Evolutionary conservation across 192 early-diverging fungal species (phyloP).

Genomic region (Phycomyces blakesleeanus): DNA sequence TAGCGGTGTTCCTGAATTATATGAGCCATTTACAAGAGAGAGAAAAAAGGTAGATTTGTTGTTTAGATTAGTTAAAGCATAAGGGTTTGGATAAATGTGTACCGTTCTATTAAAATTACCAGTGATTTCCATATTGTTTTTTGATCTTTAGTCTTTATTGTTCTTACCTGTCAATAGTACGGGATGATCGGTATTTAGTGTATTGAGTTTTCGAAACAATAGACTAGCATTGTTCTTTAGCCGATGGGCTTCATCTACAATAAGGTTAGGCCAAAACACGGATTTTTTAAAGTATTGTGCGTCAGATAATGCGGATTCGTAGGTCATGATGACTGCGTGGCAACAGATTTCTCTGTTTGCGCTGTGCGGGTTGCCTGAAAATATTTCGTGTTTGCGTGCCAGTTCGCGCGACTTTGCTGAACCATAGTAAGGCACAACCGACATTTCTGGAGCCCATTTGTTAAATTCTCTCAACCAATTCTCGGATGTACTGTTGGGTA

Average conservation of each 20-base stretch:
- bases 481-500: slow-evolving; percentile 57
- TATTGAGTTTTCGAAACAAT: slow-evolving; percentile 52
- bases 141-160: too few relatives aligned
- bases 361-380: slow-evolving; percentile 17
- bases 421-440: slow-evolving; percentile 56
- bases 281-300: slow-evolving; percentile 42
- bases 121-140: too few relatives aligned
- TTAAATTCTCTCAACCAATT: slow-evolving; percentile 73
- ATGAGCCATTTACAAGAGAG: too few relatives aligned
- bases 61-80: too few relatives aligned
- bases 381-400: slow-evolving; percentile 52
- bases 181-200: slow-evolving; percentile 45
- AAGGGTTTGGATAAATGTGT: too few relatives aligned
- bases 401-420: slow-evolving; percentile 38
- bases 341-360: slow-evolving; percentile 39
- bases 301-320: slow-evolving; percentile 53
- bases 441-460: slow-evolving; percentile 64
- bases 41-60: too few relatives aligned
- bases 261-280: slow-evolving; percentile 55
- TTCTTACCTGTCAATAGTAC: slow-evolving; percentile 66
- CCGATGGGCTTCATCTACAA: slow-evolving; percentile 78
- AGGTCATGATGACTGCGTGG: slow-evolving; percentile 68
- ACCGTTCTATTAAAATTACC: too few relatives aligned
- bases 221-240: slow-evolving; percentile 67
- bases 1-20: slow-evolving; percentile 52